Base-by-base conservation (phyloP, 2,329 filamentous ascomycete genomes). In the Trichoderma sp. region DNA sequence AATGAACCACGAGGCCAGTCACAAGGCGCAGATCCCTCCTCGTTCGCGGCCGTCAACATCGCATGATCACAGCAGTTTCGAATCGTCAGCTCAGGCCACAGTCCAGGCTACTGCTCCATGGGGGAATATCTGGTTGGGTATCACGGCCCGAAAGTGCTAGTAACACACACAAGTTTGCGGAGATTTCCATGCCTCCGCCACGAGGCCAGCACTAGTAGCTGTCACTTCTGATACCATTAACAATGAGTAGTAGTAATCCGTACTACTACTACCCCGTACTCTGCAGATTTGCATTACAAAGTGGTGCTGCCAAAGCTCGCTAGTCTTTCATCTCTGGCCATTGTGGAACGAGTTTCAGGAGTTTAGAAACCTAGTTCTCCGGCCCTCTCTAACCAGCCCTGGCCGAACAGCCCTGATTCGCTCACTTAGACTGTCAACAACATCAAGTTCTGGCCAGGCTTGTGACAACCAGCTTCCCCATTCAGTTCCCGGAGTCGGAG, bases 281-380 rank as follows among this genome's bases (percentile, higher is more conserved):
- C 37, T 43, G 51, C 60, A 55, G n/a, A 24, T 21, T 21, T 49
- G 46, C 43, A 55, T 64, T 55, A 64, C 34, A 28, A 21, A 55
- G 60, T 43, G 21, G 37, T 34, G 51, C 34, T 64, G 49, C 49
- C 43, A 30, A 43, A 43, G 24, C 16, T 28, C 52, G 4, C 61
- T 66, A 66, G 37, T 24, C 51, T 13, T 28, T 28, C 64, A 37
- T 43, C 52, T 66, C 64, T 59, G 64, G 54, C 54, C 54, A 66
- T 66, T 66, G 54, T 66, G 64, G 64, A 16, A 66, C 64, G 64
- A 66, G 54, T 66, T 58, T 66, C 64, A 66, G 64, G 64, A 59
- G 39, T 34, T 30, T 24, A 49, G 46, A 5, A 58, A 51, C 54
- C 54, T 51, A 66, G 54, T 46, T 51, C 6, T 32, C 54, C 64